phyloP scores from a whole-genome alignment of 2,329 filamentous ascomycete genomes.

The Bipolaris oryzae region DNA sequence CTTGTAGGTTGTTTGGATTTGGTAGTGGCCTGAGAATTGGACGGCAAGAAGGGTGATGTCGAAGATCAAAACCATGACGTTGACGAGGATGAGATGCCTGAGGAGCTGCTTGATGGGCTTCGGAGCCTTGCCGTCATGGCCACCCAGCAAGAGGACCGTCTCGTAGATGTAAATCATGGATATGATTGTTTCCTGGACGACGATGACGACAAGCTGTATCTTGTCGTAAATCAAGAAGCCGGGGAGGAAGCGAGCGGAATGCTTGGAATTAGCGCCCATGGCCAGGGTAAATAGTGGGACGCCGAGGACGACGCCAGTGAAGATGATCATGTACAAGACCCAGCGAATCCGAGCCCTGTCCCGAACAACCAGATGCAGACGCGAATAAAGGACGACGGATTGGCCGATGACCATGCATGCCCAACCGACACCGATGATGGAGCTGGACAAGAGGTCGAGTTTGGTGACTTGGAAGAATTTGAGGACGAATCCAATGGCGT shows the following conservation, averaged over 20 bases:
- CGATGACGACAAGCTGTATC: slow-evolving; percentile 47
- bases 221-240: slow-evolving; percentile 45
- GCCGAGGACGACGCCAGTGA: slow-evolving; percentile 52
- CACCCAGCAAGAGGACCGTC: slow-evolving; percentile 13
- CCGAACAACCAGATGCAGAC: slow-evolving; percentile 62
- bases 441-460: slow-evolving; percentile 26
- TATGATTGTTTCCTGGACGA: slow-evolving; percentile 40
- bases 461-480: slow-evolving; percentile 41
- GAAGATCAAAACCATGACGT: slow-evolving; percentile 47
- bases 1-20: slow-evolving; percentile 49
- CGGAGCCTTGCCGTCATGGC: slow-evolving; percentile 7
- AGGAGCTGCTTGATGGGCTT: slow-evolving; percentile 13
- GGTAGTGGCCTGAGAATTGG: slow-evolving; percentile 47
- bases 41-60: slow-evolving; percentile 49
- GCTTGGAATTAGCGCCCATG: slow-evolving; percentile 54
- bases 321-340: slow-evolving; percentile 62
- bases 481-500: slow-evolving; percentile 52
- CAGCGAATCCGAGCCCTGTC: slow-evolving; percentile 47
- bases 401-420: slow-evolving; percentile 65
- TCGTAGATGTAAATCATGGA: slow-evolving; percentile 24
- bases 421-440: slow-evolving; percentile 48
- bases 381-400: slow-evolving; percentile 64
- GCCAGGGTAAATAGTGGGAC: slow-evolving; percentile 54
- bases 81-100: slow-evolving; percentile 42
- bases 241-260: slow-evolving; percentile 31